Evolutionary conservation across 208 protist genomes (phyloP).

Genomic region (Histomonas meleagridis): DNA sequence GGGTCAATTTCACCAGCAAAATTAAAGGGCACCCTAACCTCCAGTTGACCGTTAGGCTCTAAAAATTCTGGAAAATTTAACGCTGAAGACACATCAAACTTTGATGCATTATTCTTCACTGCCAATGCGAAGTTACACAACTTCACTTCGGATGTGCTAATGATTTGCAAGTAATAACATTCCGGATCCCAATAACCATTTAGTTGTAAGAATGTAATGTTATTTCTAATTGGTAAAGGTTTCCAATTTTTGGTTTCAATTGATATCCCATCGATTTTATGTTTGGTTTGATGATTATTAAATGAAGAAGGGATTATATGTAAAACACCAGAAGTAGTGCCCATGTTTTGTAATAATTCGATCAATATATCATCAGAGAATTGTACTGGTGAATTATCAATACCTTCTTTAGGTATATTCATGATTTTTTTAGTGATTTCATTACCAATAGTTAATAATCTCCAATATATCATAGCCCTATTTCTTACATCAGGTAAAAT

Average conservation of each 20-base stretch:
- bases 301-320: neutral
- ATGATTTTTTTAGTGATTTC: neutral
- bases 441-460: neutral
- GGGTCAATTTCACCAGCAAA: too few species aligned
- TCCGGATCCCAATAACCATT: neutral
- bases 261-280: too few species aligned
- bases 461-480: neutral
- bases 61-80: neutral
- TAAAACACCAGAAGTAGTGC: neutral
- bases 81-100: neutral
- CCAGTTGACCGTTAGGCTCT: neutral
- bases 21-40: neutral
- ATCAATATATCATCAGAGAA: neutral
- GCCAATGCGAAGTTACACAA: neutral
- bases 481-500: neutral
- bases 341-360: neutral
- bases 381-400: neutral
- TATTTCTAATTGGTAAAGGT: neutral
- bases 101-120: neutral
- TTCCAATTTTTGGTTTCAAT: neutral
- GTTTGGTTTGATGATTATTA: neutral
- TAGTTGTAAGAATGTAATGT: neutral
- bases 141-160: neutral
- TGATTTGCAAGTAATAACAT: neutral
- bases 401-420: neutral